phyloP scores from a whole-genome alignment of 2,329 filamentous ascomycete genomes.

The Paecilomyces dactylethromorphus region DNA sequence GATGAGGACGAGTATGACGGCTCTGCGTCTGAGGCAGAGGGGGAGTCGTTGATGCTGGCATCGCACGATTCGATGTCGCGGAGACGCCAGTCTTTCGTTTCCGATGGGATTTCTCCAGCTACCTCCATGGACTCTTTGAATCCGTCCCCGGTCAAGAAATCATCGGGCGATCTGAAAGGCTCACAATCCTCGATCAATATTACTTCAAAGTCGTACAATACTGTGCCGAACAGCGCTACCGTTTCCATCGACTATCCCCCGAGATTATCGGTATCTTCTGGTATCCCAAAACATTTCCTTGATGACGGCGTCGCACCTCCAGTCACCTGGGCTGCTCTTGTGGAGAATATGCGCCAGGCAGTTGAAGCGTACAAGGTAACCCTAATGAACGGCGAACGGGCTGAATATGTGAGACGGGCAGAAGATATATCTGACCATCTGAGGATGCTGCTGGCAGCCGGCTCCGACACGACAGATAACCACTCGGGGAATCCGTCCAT shows the following conservation, averaged over 20 bases:
- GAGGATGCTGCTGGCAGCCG: conserved; percentile 85
- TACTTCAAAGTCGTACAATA: conserved; percentile 21
- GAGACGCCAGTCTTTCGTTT: conserved; percentile 59
- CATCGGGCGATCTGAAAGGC: conserved; percentile 48
- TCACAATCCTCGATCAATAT: conserved; percentile 12
- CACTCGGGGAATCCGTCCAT: conserved; percentile 99
- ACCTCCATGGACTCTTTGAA: conserved; percentile 89
- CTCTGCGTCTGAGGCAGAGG: conserved; percentile 81
- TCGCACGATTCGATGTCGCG: conserved; percentile 62
- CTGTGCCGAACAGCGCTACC: conserved; percentile 43
- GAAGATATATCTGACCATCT: conserved; percentile 98
- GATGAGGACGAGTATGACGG: conserved; percentile 90
- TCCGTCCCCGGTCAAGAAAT: conserved; percentile 55
- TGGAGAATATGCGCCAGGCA: conserved; percentile 86
- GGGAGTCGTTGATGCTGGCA: conserved; percentile 63
- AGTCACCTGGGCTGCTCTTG: conserved; percentile 80
- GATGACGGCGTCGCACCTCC: conserved; percentile 77
- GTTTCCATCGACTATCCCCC: conserved; percentile 49
- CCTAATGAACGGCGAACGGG: conserved; percentile 74
- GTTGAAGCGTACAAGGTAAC: conserved; percentile 86
- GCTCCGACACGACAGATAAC: conserved; percentile 95
- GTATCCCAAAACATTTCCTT: conserved; percentile 76
- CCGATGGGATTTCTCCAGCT: conserved; percentile 71
- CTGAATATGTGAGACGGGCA: conserved; percentile 88
- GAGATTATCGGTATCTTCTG: conserved; percentile 37